phyloP scores from a whole-genome alignment of 805 yeast species.

The Candida pseudoglaebosa region DNA sequence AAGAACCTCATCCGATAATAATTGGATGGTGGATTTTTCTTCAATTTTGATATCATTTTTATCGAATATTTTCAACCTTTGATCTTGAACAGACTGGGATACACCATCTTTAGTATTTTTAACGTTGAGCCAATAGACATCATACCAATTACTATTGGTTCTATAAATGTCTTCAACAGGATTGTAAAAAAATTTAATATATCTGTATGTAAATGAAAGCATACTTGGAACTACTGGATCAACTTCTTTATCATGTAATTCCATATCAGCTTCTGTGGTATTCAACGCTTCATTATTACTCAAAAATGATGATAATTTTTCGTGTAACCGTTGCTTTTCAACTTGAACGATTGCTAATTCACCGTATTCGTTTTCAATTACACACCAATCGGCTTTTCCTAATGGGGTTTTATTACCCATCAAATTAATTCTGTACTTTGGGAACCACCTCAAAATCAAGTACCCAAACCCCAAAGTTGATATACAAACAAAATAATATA shows the following conservation, averaged over 20 bases:
- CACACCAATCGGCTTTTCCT: constrained; percentile 88
- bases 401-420: constrained; percentile 65
- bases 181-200: constrained; percentile 74
- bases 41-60: constrained; percentile 69
- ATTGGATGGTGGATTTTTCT: constrained; percentile 61
- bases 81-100: constrained; percentile 62
- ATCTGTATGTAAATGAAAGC: constrained; percentile 75
- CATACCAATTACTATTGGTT: constrained; percentile 85
- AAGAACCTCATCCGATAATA: constrained; percentile 79
- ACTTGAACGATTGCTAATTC: constrained; percentile 65
- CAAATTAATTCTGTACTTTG: constrained; percentile 63
- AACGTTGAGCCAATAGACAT: constrained; percentile 66
- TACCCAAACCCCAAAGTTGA: constrained; percentile 70
- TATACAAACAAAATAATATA: constrained; percentile 54
- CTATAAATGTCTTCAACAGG: constrained; percentile 85
- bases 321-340: constrained; percentile 58
- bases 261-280: constrained; percentile 24
- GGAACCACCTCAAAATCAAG: constrained; percentile 80
- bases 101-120: constrained; percentile 62
- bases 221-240: constrained; percentile 71
- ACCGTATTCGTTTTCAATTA: constrained; percentile 90
- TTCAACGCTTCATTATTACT: constrained; percentile 17
- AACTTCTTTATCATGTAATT: constrained; percentile 22
- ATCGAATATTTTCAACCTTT: constrained; percentile 73
- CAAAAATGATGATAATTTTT: constrained; percentile 68